phyloP scores from a whole-genome alignment of 225 moss, liverwort and hornwort species.

The Climacium dendroides region DNA sequence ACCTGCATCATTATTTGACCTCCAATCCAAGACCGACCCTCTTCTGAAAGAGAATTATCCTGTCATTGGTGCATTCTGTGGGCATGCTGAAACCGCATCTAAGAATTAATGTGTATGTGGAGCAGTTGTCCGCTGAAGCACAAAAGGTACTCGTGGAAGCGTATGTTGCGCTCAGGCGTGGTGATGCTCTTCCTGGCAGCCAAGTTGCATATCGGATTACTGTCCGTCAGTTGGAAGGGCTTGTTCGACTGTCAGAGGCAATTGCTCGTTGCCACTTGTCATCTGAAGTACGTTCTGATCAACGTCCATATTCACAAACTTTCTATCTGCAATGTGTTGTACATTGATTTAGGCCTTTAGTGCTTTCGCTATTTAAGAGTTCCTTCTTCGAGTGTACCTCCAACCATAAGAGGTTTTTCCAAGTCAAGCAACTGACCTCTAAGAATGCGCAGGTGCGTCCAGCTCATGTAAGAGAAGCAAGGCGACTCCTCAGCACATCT shows the following conservation, averaged over 20 bases:
- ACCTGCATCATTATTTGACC: not conserved
- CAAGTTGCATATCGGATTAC: constrained; percentile 98
- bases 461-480: constrained; percentile 91
- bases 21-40: not conserved
- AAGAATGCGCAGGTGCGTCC: constrained; percentile 57
- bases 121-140: constrained; percentile 72
- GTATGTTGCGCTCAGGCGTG: constrained; percentile 82
- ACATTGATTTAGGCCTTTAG: not conserved
- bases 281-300: constrained; percentile 48
- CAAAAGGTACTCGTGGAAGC: constrained; percentile 74
- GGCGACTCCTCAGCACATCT: constrained; percentile 89
- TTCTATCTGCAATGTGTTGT: not conserved
- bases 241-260: constrained; percentile 86
- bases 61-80: not conserved
- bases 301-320: not conserved
- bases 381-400: not conserved
- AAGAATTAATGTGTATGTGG: not conserved
- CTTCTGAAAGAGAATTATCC: not conserved
- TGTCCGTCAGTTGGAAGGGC: constrained; percentile 94
- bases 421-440: not conserved
- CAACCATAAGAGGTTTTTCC: not conserved
- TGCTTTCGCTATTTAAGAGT: not conserved
- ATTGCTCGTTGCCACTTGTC: constrained; percentile 71
- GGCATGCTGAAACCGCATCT: not conserved
- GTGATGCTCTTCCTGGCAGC: constrained; percentile 87